A percentile compares a stretch with the other conserved stretches of the same genome.
phyloP scores from a whole-genome alignment of 345 rosid species.

The Anacardium occidentale region DNA sequence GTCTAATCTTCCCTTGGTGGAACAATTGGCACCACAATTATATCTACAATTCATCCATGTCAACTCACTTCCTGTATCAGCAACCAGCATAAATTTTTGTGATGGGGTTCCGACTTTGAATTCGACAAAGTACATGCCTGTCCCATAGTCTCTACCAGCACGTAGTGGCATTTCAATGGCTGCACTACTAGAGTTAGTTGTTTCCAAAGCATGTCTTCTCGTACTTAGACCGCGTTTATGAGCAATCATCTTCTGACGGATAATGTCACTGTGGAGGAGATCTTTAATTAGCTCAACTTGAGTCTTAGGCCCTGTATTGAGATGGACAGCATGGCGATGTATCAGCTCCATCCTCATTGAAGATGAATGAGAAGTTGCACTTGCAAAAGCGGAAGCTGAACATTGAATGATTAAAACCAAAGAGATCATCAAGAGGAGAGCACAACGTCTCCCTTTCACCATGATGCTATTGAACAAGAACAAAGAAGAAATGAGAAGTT shows the following conservation, averaged over 20 bases:
- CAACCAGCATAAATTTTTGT: slow-evolving; percentile 49
- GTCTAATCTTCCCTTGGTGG: slow-evolving; percentile 4
- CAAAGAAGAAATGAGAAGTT: background rate
- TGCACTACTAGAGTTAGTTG: background rate
- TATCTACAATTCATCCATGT: slow-evolving; percentile 56
- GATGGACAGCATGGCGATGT: slow-evolving; percentile 26
- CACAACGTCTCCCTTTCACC: background rate
- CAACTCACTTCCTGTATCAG: slow-evolving; percentile 56
- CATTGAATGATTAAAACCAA: background rate
- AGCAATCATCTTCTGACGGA: slow-evolving; percentile 36
- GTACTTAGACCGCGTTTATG: slow-evolving; percentile 14
- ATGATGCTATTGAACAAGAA: background rate
- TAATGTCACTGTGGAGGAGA: slow-evolving; percentile 36
- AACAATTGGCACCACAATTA: slow-evolving; percentile 16
- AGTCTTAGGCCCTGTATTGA: slow-evolving; percentile 13
- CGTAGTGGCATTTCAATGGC: slow-evolving; percentile 38
- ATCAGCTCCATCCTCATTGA: slow-evolving; percentile 25
- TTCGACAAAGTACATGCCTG: slow-evolving; percentile 48
- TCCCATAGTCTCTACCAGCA: slow-evolving; percentile 46
- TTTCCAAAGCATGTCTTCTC: slow-evolving; percentile 15
- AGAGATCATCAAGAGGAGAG: background rate
- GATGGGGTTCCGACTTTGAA: slow-evolving; percentile 58
- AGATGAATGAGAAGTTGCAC: background rate
- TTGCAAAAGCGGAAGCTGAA: background rate
- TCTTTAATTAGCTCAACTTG: slow-evolving; percentile 31